Evolutionary conservation across 2,329 filamentous ascomycete genomes (phyloP).

Genomic region (Alternaria ventricosa): DNA sequence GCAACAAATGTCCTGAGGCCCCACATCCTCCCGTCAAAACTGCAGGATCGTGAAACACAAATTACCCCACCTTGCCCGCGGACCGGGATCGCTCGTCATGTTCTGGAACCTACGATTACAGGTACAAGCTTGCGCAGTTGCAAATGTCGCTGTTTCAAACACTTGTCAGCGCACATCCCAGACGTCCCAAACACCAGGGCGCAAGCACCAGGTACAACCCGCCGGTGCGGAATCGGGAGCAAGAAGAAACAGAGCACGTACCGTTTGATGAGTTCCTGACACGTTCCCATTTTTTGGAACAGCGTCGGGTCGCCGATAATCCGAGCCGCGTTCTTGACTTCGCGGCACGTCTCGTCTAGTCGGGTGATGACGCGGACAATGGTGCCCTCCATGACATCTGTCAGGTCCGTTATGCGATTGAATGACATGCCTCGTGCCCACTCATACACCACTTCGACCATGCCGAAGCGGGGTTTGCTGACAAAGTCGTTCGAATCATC

Average conservation of each 20-base stretch:
- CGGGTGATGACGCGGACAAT: constrained; percentile 95
- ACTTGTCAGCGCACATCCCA: constrained; percentile 2
- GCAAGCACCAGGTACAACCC: background rate
- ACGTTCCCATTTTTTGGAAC: constrained; percentile 95
- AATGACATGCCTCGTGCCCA: constrained; percentile 99
- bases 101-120: constrained; percentile 30
- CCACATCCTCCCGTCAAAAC: background rate
- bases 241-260: constrained; percentile 64
- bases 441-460: constrained; percentile 98
- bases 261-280: constrained; percentile 96
- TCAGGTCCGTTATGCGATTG: constrained; percentile 94
- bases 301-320: constrained; percentile 93
- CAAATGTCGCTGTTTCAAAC: constrained; percentile 47
- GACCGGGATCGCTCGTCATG: background rate
- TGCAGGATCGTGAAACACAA: background rate
- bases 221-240: constrained; percentile 1
- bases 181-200: background rate
- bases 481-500: constrained; percentile 95
- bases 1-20: background rate
- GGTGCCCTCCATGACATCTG: constrained; percentile 94
- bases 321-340: constrained; percentile 95
- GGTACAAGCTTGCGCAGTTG: constrained; percentile 50
- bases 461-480: constrained; percentile 83
- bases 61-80: background rate
- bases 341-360: constrained; percentile 92